These are phyloP conservation scores for Trichosporon sp. DNA, from an alignment of 1,284 basidiomycete species.

Conservation along the genomic window DNA sequence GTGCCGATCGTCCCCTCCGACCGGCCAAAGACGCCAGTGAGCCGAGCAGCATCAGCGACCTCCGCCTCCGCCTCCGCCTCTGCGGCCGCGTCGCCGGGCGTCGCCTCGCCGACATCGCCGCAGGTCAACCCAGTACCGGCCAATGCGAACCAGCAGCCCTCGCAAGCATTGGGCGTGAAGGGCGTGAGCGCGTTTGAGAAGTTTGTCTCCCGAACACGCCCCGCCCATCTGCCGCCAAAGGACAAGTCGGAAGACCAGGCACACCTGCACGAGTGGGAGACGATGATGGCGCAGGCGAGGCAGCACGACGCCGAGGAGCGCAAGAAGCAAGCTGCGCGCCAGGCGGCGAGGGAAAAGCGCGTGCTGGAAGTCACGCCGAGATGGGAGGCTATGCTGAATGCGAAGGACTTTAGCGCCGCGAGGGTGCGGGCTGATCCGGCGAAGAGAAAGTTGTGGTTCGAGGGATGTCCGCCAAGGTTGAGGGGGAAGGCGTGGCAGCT, in stretches of 20 bases:
- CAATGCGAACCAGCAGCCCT: neutral
- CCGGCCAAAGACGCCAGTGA: neutral
- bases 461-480: conserved; percentile 79
- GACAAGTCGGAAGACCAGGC: conserved; percentile 68
- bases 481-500: conserved; percentile 80
- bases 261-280: conserved; percentile 81
- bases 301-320: conserved; percentile 32
- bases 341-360: conserved; percentile 35
- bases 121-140: neutral
- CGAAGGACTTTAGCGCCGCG: conserved; percentile 24
- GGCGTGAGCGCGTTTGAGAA: conserved; percentile 43
- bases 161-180: conserved; percentile 30
- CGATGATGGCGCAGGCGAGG: conserved; percentile 65
- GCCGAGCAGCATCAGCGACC: neutral
- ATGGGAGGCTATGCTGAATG: conserved; percentile 43
- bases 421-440: conserved; percentile 35
- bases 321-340: conserved; percentile 23
- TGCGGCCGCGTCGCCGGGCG: neutral
- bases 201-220: conserved; percentile 55
- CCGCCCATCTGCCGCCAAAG: conserved; percentile 79
- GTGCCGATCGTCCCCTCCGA: neutral
- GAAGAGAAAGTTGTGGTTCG: conserved; percentile 81
- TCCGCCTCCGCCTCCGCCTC: neutral
- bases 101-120: neutral
- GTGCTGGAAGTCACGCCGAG: conserved; percentile 30